Percentiles rank a stretch among this genome's conserved stretches.
phyloP scores from a whole-genome alignment of 805 yeast genomes.

The Spathaspora arborariae region DNA sequence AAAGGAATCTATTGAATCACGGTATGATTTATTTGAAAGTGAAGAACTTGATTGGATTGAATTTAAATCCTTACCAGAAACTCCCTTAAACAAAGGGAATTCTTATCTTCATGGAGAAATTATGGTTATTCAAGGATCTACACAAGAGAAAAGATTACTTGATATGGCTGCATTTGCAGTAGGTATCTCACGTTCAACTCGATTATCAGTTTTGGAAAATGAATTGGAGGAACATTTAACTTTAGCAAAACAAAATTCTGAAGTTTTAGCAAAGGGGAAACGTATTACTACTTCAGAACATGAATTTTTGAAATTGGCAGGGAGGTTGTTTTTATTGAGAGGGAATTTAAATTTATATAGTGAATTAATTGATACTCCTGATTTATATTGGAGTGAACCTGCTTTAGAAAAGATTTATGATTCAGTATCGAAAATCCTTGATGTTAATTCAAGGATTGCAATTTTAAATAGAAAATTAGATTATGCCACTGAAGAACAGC shows the following conservation, averaged over 20 bases:
- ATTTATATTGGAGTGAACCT: constrained; percentile 91
- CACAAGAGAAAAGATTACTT: constrained; percentile 45
- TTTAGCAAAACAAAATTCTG: constrained; percentile 61
- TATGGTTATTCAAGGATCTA: constrained; percentile 56
- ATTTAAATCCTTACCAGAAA: constrained; percentile 20
- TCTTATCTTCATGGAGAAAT: constrained; percentile 63
- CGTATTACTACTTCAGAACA: constrained; percentile 42
- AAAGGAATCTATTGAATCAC: constrained; percentile 33
- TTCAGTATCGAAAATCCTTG: constrained; percentile 65
- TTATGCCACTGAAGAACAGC: constrained; percentile 84
- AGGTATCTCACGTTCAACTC: constrained; percentile 82
- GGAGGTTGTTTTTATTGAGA: constrained; percentile 68
- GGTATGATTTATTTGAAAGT: constrained; percentile 46
- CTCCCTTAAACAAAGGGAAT: constrained; percentile 21
- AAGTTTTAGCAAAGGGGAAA: constrained; percentile 60
- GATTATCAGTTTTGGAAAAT: constrained; percentile 75
- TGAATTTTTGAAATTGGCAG: constrained; percentile 67
- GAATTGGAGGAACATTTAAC: constrained; percentile 66
- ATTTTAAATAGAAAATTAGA: constrained; percentile 83
- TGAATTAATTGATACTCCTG: constrained; percentile 89
- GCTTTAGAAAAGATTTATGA: constrained; percentile 73
- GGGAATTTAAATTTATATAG: constrained; percentile 84
- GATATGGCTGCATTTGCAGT: constrained; percentile 88
- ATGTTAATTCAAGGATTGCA: constrained; percentile 70
- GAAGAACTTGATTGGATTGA: constrained; percentile 86